A percentile compares a stretch with the other conserved stretches of the same genome.
phyloP scores from a whole-genome alignment of 2,329 filamentous ascomycete species.

The Whalleya microplaca region DNA sequence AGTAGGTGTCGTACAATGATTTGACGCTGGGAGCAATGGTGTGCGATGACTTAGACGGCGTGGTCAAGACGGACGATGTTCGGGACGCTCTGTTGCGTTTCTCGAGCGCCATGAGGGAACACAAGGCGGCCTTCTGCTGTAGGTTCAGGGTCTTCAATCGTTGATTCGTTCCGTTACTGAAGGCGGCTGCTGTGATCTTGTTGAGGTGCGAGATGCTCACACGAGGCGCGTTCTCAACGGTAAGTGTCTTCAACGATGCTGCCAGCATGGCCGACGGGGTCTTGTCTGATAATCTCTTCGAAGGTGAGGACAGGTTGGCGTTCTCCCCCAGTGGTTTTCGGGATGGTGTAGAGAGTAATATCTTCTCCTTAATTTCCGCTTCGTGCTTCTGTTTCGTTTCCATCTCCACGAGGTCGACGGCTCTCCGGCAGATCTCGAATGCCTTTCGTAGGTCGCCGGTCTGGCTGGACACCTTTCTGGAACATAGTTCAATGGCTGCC shows the following conservation, averaged over 20 bases:
- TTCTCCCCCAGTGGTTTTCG: slow-evolving; percentile 83
- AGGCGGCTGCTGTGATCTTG: slow-evolving; percentile 85
- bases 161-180: slow-evolving; percentile 85
- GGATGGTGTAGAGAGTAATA: slow-evolving; percentile 66
- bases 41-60: slow-evolving; percentile 66
- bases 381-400: slow-evolving; percentile 79
- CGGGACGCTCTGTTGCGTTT: slow-evolving; percentile 65
- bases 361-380: slow-evolving; percentile 59
- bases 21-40: slow-evolving; percentile 78
- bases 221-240: slow-evolving; percentile 78
- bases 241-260: slow-evolving; percentile 64
- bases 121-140: slow-evolving; percentile 94
- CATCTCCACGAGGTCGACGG: slow-evolving; percentile 84
- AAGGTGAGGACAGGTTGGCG: slow-evolving; percentile 68
- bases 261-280: slow-evolving; percentile 53
- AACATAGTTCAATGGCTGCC: slow-evolving; percentile 89
- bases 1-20: slow-evolving; percentile 82
- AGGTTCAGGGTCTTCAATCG: slow-evolving; percentile 87
- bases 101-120: slow-evolving; percentile 85
- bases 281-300: slow-evolving; percentile 41
- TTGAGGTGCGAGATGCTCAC: slow-evolving; percentile 91
- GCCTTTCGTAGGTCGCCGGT: slow-evolving; percentile 94
- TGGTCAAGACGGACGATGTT: slow-evolving; percentile 44
- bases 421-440: slow-evolving; percentile 89
- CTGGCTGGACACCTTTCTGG: slow-evolving; percentile 92